phyloP scores from a whole-genome alignment of 169 alveolate species.

The Theileria luwenshuni region DNA sequence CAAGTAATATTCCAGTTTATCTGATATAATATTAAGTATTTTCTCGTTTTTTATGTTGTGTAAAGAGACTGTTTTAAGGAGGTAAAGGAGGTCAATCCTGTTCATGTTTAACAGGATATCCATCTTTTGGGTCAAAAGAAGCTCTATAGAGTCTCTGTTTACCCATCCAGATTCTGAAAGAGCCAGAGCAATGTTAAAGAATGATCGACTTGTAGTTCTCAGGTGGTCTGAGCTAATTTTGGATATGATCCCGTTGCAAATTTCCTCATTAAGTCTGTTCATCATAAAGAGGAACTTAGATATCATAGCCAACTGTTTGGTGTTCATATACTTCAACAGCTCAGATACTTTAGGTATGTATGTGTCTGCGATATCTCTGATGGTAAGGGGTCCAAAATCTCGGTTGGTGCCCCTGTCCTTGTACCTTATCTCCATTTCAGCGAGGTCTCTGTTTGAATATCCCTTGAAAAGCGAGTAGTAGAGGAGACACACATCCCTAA shows the following conservation, averaged over 20 bases:
- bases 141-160: conserved; percentile 28
- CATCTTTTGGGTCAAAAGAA: conserved; percentile 2
- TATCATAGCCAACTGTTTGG: conserved; percentile 48
- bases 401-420: conserved; percentile 2
- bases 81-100: conserved; percentile 15
- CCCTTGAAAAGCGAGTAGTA: conserved; percentile 39
- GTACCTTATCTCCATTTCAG: conserved; percentile 22
- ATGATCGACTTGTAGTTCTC: conserved; percentile 16
- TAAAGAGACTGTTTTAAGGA: conserved; percentile 8
- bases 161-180: conserved; percentile 27
- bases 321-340: conserved; percentile 39
- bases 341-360: conserved; percentile 15
- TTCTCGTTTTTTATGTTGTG: conserved; percentile 25
- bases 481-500: conserved; percentile 36
- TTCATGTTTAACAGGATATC: conserved; percentile 22
- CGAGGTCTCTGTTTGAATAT: neutral
- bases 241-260: conserved; percentile 20
- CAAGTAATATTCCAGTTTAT: conserved; percentile 16
- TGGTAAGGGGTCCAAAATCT: conserved; percentile 15
- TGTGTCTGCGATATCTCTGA: conserved; percentile 36
- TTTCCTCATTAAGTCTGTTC: conserved; percentile 16
- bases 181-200: conserved; percentile 16
- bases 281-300: conserved; percentile 20
- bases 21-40: conserved; percentile 4
- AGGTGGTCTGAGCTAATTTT: neutral